A percentile compares a stretch with the other conserved stretches of the same genome.
phyloP scores from a whole-genome alignment of 768 basidiomycete genomes.

The Suillus placidus region DNA sequence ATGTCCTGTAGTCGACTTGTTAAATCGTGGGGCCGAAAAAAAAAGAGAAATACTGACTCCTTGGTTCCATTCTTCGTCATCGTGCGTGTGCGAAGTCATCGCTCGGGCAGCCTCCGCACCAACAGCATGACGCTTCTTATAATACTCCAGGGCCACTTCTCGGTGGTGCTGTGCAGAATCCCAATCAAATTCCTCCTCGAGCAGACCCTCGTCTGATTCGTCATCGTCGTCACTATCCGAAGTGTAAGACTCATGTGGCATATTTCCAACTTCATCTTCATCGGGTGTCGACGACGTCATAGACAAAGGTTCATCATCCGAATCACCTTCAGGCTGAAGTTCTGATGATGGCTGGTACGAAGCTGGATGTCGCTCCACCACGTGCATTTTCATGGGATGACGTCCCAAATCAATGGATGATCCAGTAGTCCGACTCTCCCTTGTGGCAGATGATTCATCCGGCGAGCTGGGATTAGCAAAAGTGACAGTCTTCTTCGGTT shows the following conservation, averaged over 20 bases:
- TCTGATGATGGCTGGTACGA: constrained; percentile 20
- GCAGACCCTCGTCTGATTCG: constrained; percentile 40
- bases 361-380: constrained; percentile 64
- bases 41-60: constrained; percentile 36
- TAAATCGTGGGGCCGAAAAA: constrained; percentile 10
- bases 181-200: constrained; percentile 57
- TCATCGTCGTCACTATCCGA: constrained; percentile 28
- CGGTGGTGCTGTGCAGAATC: constrained; percentile 70
- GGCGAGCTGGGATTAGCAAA: constrained; percentile 52
- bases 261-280: constrained; percentile 25
- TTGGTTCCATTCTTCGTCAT: constrained; percentile 47
- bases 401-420: constrained; percentile 47
- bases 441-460: constrained; percentile 22
- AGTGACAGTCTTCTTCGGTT: constrained; percentile 62
- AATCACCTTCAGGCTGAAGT: constrained; percentile 43
- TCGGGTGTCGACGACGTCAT: constrained; percentile 30
- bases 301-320: constrained; percentile 68
- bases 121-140: constrained; percentile 59
- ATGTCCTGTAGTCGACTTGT: constrained; percentile 37
- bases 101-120: constrained; percentile 55
- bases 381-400: constrained; percentile 65
- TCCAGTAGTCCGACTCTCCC: constrained; percentile 10
- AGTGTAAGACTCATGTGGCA: constrained; percentile 15
- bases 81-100: constrained; percentile 50
- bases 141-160: constrained; percentile 73